phyloP scores from a whole-genome alignment of 192 early-diverging fungal genomes.

The Backusella australiensis region DNA sequence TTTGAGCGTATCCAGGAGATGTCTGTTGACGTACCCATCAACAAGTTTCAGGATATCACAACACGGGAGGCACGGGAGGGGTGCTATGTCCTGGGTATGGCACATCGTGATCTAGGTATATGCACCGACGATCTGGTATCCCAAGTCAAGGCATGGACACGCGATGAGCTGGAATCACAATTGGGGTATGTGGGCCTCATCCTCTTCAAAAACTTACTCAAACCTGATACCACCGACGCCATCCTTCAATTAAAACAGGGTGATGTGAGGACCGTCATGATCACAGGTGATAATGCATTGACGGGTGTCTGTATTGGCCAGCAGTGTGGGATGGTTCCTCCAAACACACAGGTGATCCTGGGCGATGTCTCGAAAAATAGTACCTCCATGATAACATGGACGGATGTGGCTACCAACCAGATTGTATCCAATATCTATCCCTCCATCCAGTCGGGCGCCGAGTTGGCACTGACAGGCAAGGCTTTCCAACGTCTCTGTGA shows the following conservation, averaged over 20 bases:
- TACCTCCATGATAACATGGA: constrained; percentile 28
- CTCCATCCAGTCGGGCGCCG: constrained; percentile 15
- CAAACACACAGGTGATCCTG: constrained; percentile 16
- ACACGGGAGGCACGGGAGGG: constrained; percentile 46
- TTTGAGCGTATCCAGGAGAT: constrained; percentile 56
- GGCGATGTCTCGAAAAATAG: constrained; percentile 26
- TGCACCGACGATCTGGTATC: not conserved
- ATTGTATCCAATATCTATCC: not conserved
- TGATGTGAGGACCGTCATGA: constrained; percentile 58
- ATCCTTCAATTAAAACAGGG: constrained; percentile 50
- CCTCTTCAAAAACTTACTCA: constrained; percentile 60
- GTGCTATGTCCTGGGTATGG: constrained; percentile 60
- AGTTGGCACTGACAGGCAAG: constrained; percentile 54
- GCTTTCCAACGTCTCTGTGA: constrained; percentile 44
- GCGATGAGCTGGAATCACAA: constrained; percentile 46
- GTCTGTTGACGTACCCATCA: constrained; percentile 30
- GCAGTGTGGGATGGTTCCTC: constrained; percentile 49
- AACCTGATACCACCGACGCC: constrained; percentile 52
- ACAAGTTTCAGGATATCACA: constrained; percentile 39
- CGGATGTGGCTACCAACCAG: constrained; percentile 38
- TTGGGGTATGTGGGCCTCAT: constrained; percentile 46
- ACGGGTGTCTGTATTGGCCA: constrained; percentile 57
- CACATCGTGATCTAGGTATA: constrained; percentile 27
- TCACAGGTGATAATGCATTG: constrained; percentile 62
- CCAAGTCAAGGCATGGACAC: constrained; percentile 26